Evolutionary conservation across 805 yeast genomes (phyloP), one percentile per base, ranked within the genome.

Genomic region (Candida odintsovae): DNA sequence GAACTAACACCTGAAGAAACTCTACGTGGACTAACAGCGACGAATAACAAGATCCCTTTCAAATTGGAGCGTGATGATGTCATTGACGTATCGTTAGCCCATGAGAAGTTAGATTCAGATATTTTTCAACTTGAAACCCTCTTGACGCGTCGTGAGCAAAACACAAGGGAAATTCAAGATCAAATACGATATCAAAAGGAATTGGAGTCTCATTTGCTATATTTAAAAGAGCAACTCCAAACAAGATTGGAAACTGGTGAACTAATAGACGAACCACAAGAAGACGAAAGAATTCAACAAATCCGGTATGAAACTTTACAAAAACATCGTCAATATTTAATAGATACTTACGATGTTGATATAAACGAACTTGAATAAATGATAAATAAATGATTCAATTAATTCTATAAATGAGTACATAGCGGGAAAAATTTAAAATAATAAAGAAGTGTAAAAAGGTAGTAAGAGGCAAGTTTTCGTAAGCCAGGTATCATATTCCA

Each of bases 31-130:
- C 31, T 44, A 2, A 8, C 16, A 19, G 43, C 38, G 13, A 38
- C 60, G 0, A 53, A 51, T 29, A 54, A 53, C 10, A 46, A 52
- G 10, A 19, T 59, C 0, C 56, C 63, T 0, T 47, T 55, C 20
- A 48, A 48, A 15, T 38, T 47, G 13, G 59, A 53, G 41, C 48
- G 63, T 22, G 62, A 57, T 13, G 63, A 59, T 45, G 45, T 49
- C 3, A 51, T 57, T n/a, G 58, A 55, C 25, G 50, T 56, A 8
- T 42, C 54, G 0, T 22, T 57, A 44, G 57, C 61, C 0, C 46
- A 37, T 18, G 42, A 43, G 2, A 52, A 44, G 22, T 10, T 55
- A 16, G 50, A 53, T 18, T 43, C 46, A 12, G 58, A 56, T 16
- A 40, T 56, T 2, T 25, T 35, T 11, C 51, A 53, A 42, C 41